Conservation (phyloP, 2,329 filamentous ascomycete species). For the Malbranchea cinnamomea region DNA sequence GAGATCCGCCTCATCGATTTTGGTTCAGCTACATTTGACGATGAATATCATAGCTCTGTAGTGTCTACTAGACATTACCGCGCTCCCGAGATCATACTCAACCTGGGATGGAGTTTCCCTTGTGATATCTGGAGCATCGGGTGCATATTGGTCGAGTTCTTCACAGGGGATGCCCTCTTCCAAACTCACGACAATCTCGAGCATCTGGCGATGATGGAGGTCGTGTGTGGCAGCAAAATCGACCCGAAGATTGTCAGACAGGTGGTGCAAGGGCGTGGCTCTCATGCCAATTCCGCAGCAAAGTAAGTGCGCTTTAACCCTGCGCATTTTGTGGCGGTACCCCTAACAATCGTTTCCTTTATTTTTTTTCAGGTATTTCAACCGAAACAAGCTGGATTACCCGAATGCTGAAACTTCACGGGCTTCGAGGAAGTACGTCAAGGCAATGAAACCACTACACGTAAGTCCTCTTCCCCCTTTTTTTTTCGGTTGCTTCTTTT, state of each 20-base stretch:
- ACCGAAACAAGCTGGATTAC: constrained; percentile 43
- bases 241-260: constrained; percentile 40
- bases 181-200: constrained; percentile 55
- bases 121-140: constrained; percentile 58
- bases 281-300: constrained; percentile 37
- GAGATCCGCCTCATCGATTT: constrained; percentile 55
- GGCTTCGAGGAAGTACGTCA: constrained; percentile 50
- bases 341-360: constrained; percentile 4
- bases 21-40: constrained; percentile 52
- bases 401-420: constrained; percentile 48
- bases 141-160: constrained; percentile 54
- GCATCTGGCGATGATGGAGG: constrained; percentile 56
- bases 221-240: constrained; percentile 41
- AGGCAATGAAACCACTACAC: constrained; percentile 49
- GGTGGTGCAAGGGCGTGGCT: constrained; percentile 34
- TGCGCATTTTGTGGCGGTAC: background rate
- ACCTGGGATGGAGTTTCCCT: constrained; percentile 52
- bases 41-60: constrained; percentile 54
- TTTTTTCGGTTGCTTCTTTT: constrained; percentile 1
- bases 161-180: constrained; percentile 52
- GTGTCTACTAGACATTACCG: constrained; percentile 53
- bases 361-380: constrained; percentile 37
- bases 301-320: constrained; percentile 31
- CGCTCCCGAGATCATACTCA: constrained; percentile 52
- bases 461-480: constrained; percentile 26